Conservation (phyloP, 1,284 basidiomycete genomes). For the Rhizoctonia solani region DNA sequence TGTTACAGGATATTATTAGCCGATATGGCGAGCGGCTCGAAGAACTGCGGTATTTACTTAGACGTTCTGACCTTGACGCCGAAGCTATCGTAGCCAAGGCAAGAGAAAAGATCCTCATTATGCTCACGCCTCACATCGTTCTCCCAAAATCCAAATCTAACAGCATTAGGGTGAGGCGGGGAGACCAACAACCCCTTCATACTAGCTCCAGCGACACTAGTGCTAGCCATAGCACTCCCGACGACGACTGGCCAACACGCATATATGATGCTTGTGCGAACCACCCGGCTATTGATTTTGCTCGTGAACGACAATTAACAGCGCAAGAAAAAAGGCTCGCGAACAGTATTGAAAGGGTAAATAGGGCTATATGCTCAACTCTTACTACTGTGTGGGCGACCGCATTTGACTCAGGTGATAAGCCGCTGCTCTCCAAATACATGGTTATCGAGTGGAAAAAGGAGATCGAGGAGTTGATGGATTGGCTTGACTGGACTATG, state of each 20-base stretch:
- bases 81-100: conserved; percentile 33
- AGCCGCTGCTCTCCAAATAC: not conserved
- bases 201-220: too few relatives aligned
- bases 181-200: too few relatives aligned
- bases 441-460: conserved; percentile 43
- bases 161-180: not conserved
- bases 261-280: conserved; percentile 1
- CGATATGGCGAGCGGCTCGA: conserved; percentile 53
- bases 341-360: not conserved
- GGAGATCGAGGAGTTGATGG: conserved; percentile 47
- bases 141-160: not conserved
- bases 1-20: conserved; percentile 50
- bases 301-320: not conserved
- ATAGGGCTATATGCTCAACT: conserved; percentile 47
- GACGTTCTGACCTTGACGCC: conserved; percentile 34
- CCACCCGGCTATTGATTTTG: not conserved
- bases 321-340: conserved; percentile 3
- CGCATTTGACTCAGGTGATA: conserved; percentile 44
- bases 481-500: conserved; percentile 53
- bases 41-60: conserved; percentile 47
- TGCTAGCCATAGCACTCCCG: not conserved
- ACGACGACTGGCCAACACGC: conserved; percentile 12
- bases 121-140: conserved; percentile 48
- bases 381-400: conserved; percentile 52
- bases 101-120: conserved; percentile 46